phyloP scores from a whole-genome alignment of 2,329 filamentous ascomycete genomes.

The Furcasterigmium furcatum region DNA sequence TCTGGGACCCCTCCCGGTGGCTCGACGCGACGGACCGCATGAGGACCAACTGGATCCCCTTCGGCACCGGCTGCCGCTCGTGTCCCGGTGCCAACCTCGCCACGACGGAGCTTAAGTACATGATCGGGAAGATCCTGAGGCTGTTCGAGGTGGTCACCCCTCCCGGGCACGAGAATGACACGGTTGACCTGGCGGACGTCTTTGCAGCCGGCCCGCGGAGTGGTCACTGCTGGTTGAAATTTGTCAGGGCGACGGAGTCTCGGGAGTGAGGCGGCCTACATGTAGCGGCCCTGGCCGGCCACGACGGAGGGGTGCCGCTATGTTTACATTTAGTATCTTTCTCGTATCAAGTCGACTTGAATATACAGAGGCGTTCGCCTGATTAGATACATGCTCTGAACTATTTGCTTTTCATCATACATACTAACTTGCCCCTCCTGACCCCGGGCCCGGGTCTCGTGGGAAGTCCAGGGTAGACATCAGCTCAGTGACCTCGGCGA shows the following conservation, averaged over 20 bases:
- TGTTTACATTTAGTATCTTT: too few species aligned
- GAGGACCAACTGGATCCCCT: background rate
- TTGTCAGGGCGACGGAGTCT: background rate
- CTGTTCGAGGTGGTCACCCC: background rate
- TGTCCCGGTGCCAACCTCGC: background rate
- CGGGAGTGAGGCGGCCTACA: too few species aligned
- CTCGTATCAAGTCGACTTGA: too few species aligned
- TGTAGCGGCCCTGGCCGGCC: too few species aligned
- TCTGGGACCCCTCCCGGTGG: background rate
- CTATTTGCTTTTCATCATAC: too few species aligned
- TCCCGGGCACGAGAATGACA: background rate
- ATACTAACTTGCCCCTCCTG: background rate
- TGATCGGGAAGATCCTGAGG: background rate
- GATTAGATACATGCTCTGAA: too few species aligned
- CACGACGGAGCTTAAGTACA: background rate
- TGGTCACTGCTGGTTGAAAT: background rate
- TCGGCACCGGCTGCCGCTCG: background rate
- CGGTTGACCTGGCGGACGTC: background rate
- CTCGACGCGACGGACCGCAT: background rate
- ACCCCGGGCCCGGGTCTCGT: background rate
- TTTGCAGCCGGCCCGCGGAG: background rate
- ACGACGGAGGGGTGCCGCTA: too few species aligned
- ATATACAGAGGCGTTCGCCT: too few species aligned
- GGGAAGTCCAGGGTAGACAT: background rate
- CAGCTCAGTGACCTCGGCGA: background rate